Evolutionary conservation across 345 rosid genomes (phyloP).

Genomic region (Linum usitatissimum): DNA sequence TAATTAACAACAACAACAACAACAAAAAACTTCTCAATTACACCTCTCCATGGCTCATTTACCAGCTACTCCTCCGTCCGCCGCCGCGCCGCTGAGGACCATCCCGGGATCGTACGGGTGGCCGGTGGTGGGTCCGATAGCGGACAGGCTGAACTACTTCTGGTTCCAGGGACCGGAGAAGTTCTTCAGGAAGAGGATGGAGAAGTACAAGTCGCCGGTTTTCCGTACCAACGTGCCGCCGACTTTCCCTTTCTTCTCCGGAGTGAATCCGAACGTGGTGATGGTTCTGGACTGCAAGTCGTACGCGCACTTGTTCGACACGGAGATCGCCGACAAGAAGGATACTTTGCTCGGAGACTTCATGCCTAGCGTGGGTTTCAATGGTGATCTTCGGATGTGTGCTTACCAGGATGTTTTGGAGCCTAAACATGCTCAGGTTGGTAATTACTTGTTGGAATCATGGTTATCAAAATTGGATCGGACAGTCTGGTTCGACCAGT

Average conservation of each 20-base stretch:
- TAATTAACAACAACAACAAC: no score
- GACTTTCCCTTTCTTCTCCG: slow-evolving; percentile 46
- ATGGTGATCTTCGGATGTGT: slow-evolving; percentile 45
- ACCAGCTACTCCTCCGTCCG: slow-evolving; percentile 11
- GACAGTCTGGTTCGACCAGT: no score
- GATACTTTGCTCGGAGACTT: slow-evolving; percentile 59
- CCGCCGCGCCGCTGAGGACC: neutral
- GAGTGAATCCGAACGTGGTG: slow-evolving; percentile 65
- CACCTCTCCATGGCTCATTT: slow-evolving; percentile 17
- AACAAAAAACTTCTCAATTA: slow-evolving; percentile 6
- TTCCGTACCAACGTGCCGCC: slow-evolving; percentile 88
- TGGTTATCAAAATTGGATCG: neutral
- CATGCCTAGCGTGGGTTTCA: slow-evolving; percentile 53
- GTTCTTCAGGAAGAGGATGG: slow-evolving; percentile 55
- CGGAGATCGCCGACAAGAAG: slow-evolving; percentile 73
- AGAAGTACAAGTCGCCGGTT: slow-evolving; percentile 66
- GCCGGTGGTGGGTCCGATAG: slow-evolving; percentile 69
- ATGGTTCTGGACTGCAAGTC: slow-evolving; percentile 73
- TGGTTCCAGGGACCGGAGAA: slow-evolving; percentile 89
- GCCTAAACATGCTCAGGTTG: slow-evolving; percentile 59
- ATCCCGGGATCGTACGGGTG: slow-evolving; percentile 82
- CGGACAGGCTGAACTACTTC: slow-evolving; percentile 81
- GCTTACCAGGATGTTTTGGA: slow-evolving; percentile 66
- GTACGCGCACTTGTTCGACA: slow-evolving; percentile 63
- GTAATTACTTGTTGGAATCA: neutral